Evolutionary conservation across 768 basidiomycete genomes (phyloP), one percentile per base, ranked within the genome.

Genomic region (Paxillus rubicundulus): DNA sequence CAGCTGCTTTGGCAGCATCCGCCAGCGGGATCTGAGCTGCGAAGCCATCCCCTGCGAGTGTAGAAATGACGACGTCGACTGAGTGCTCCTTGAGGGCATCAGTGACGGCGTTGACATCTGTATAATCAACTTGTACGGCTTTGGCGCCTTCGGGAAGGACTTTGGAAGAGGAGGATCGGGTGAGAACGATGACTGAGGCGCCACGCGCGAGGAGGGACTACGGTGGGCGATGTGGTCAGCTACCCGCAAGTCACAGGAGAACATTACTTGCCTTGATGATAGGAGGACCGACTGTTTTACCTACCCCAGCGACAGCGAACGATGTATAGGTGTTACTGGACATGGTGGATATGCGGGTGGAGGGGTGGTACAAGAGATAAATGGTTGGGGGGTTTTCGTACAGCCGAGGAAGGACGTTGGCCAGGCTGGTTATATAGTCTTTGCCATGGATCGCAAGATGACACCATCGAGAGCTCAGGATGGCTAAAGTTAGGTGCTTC

Each of bases 1-100:
- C 63, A 2, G 68, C 65, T 16, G 45, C 47, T 40, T 66, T 64
- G 1, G 66, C 60, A 7, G 65, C 68, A 32, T 61, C 56, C n/a
- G 55, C 61, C 21, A 68, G 14, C 9, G 30, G 20, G 21, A 54
- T 56, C 50, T 64, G 62, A 3, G 46, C 39, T 1, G 4, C 36
- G 9, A 54, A 17, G 20, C 57, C 61, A 2, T 55, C 57, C 3
- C 45, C 36, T 24, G 53, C 54, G 14, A 63, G 17, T 3, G 64
- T 62, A 5, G 62, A 66, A 8, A 66, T 27, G 21, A 64, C 50
- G 2, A 66, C 64, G 20, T 66, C 67, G 14, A 66, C 54, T 12
- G 50, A 45, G 39, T 67, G 53, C 37, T 62, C 48, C 4, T 43
- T 53, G 14, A 69, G 47, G 6, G 55, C 53, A 6, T 43, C 47